A percentile compares a stretch with the other conserved stretches of the same genome.
Conservation (phyloP, 2,329 filamentous ascomycete species). For the Fusarium verrucosum region DNA sequence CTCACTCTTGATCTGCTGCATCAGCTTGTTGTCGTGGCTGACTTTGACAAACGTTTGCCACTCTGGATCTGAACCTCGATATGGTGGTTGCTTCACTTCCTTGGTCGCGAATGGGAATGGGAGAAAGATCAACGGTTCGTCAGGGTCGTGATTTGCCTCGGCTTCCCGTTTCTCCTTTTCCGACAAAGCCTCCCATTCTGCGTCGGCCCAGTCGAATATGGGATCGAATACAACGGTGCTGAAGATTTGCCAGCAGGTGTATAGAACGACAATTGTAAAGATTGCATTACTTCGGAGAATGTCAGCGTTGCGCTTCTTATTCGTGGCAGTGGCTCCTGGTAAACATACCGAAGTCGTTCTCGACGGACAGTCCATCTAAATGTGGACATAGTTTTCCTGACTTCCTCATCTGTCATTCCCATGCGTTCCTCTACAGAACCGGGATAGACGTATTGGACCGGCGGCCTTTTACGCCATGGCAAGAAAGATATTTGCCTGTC, state of each 20-base stretch:
- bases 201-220: constrained; percentile 54
- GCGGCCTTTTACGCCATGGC: constrained; percentile 48
- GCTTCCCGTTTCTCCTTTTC: constrained; percentile 56
- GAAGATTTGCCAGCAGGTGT: constrained; percentile 57
- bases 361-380: constrained; percentile 31
- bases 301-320: constrained; percentile 16
- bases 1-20: constrained; percentile 59
- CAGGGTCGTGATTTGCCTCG: constrained; percentile 54
- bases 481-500: constrained; percentile 48
- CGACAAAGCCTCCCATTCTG: constrained; percentile 54
- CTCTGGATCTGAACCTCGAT: constrained; percentile 68
- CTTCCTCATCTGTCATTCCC: constrained; percentile 19
- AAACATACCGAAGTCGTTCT: constrained; percentile 45
- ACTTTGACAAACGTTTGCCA: constrained; percentile 69
- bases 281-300: constrained; percentile 39
- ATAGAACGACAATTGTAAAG: constrained; percentile 48
- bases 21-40: constrained; percentile 61
- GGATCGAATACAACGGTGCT: constrained; percentile 57
- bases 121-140: constrained; percentile 63
- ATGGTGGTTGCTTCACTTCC: constrained; percentile 58
- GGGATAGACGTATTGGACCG: constrained; percentile 48
- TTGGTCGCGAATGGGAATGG: constrained; percentile 69
- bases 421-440: not conserved
- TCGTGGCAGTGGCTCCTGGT: not conserved
- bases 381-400: constrained; percentile 33